phyloP scores from a whole-genome alignment of 2,329 filamentous ascomycete genomes.

The Parastagonospora avenae region DNA sequence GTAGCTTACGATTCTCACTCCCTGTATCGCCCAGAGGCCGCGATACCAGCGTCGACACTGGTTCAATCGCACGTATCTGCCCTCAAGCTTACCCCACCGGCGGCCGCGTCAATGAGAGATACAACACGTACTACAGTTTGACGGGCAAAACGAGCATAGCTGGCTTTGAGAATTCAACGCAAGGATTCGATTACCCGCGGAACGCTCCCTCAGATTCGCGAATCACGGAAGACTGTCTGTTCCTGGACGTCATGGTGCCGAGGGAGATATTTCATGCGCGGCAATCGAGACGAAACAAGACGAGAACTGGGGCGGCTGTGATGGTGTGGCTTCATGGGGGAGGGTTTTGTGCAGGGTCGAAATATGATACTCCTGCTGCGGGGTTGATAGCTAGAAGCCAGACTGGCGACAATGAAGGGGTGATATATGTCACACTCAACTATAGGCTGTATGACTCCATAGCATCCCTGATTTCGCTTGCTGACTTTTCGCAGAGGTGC shows the following conservation, averaged over 20 bases:
- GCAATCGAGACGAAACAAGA: too few species aligned
- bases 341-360: constrained; percentile 9
- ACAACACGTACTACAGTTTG: constrained; percentile 46
- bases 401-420: background rate
- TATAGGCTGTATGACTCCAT: constrained; percentile 13
- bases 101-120: background rate
- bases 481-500: background rate
- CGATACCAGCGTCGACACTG: background rate
- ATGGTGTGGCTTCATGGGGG: constrained; percentile 53
- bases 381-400: constrained; percentile 46
- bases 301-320: background rate
- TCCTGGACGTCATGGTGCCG: constrained; percentile 50
- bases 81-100: background rate
- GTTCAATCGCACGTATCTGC: background rate
- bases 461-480: too few species aligned
- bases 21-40: background rate
- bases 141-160: background rate
- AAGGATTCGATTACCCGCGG: background rate
- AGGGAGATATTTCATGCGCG: constrained; percentile 29
- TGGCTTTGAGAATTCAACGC: background rate
- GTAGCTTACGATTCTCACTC: constrained; percentile 50
- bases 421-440: background rate
- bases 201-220: constrained; percentile 6
- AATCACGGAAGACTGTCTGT: constrained; percentile 51
- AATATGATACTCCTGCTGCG: constrained; percentile 54